Conservation (phyloP, 352 stramenopile genomes). For the Pythium plurisporium region DNA sequence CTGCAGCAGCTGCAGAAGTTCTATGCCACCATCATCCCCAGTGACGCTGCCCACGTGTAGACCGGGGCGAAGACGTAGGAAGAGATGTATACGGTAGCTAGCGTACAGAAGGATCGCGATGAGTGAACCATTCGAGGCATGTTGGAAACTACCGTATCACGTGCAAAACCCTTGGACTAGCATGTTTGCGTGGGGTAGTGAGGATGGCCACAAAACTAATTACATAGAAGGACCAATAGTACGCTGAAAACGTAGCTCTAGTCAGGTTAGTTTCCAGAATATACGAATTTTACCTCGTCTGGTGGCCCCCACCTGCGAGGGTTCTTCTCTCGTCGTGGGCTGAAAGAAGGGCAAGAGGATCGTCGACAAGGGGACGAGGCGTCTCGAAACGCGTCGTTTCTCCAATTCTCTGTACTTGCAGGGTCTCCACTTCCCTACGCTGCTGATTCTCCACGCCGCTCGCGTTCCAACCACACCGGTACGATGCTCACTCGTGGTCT, state of each 20-base stretch:
- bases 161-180: no score
- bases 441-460: neutral
- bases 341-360: neutral
- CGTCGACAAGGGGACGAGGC: neutral
- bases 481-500: no score
- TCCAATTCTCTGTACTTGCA: no score
- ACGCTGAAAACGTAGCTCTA: neutral
- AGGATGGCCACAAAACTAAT: neutral
- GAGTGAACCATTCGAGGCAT: no score
- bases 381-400: neutral
- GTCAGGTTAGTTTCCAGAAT: neutral
- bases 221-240: neutral
- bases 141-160: no score
- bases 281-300: neutral
- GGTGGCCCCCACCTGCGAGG: neutral
- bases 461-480: no score
- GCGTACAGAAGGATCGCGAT: no score
- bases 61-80: no score
- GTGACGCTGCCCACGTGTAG: constrained; percentile 48
- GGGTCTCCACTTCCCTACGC: neutral
- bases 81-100: no score
- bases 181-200: no score
- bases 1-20: constrained; percentile 72
- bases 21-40: constrained; percentile 50
- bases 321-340: constrained; percentile 10